A percentile compares a stretch with the other conserved stretches of the same genome.
Conservation (phyloP, 139 green algal species). For the Dunaliella primolecta region DNA sequence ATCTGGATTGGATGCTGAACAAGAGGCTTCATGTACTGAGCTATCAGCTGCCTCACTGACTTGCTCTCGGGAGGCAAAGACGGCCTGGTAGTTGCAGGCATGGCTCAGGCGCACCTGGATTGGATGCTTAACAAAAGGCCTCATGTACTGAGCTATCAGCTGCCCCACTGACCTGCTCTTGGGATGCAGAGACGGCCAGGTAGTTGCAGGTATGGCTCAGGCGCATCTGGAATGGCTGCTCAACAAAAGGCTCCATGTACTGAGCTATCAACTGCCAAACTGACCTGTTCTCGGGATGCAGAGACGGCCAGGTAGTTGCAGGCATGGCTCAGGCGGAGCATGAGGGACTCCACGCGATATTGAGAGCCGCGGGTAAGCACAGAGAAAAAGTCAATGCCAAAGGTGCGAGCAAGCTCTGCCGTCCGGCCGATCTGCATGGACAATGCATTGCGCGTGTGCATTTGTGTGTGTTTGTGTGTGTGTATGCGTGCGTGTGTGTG, state of each 20-base stretch:
- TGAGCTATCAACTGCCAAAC: too few relatives aligned
- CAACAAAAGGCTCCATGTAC: too few relatives aligned
- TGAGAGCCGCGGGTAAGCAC: conserved; percentile 79
- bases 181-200: conserved; percentile 70
- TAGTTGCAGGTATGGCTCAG: conserved; percentile 95
- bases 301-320: conserved; percentile 90
- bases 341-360: conserved; percentile 94
- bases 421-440: conserved; percentile 61
- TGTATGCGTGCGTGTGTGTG: neutral
- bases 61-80: conserved; percentile 76
- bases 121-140: too few relatives aligned
- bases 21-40: too few relatives aligned
- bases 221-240: conserved; percentile 89
- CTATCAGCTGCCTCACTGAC: too few relatives aligned
- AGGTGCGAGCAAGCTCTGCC: conserved; percentile 84
- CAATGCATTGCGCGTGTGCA: neutral
- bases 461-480: neutral
- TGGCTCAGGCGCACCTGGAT: conserved; percentile 91
- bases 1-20: too few relatives aligned
- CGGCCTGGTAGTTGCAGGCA: conserved; percentile 89
- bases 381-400: conserved; percentile 96
- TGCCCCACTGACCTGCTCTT: conserved; percentile 72
- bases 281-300: conserved; percentile 72
- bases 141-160: too few relatives aligned
- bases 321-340: conserved; percentile 86